Base-by-base conservation (phyloP, 768 basidiomycete species). In the Flagelloscypha sp. region DNA sequence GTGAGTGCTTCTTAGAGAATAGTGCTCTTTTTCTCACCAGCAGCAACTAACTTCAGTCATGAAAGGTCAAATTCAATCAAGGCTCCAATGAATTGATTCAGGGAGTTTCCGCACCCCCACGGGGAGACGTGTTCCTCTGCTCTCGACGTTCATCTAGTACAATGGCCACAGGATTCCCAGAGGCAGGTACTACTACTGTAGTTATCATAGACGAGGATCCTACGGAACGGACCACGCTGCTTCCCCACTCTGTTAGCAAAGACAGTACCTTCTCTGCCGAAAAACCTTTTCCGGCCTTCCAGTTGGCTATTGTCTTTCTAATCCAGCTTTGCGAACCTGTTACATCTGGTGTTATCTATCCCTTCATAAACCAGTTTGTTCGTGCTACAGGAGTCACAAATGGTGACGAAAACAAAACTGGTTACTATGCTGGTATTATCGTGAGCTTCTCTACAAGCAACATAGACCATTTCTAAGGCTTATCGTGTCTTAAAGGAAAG, bases 341-440 rank as follows among this genome's bases (percentile, higher is more conserved):
- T 12, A 56, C 60, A 0, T 52, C 56, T 6, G 56, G 58, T 2
- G 65, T 65, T 10, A 59, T 65, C 24, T 63, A 60, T 33, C 63
- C 63, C 1, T 66, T 65, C 38, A 51, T 62, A 13, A 58, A 58
- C 31, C 56, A 62, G 27, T 55, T 63, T 21, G 54, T 66, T 6
- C 45, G 55, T 21, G 51, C 51, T 30, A 57, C 56, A 6, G 63
- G 63, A 0, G 48, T 65, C 15, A 62, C 63, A 1, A 40, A 46
- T 8, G 61, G 61, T 16, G 57, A 65, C 30, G 62, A 63, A 35
- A 40, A 45, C 9, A 62, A 55, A 33, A 59, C 56, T 3, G 66
- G 65, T 3, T 64, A 68, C 34, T 66, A 59, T 40, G 60, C 61
- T 22, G 65, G 66, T 2, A 46, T 66, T 7, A 50, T 68, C 21